These are phyloP conservation scores for Trametes cinnabarina DNA, from an alignment of 768 basidiomycete genomes.

Conservation along the genomic window DNA sequence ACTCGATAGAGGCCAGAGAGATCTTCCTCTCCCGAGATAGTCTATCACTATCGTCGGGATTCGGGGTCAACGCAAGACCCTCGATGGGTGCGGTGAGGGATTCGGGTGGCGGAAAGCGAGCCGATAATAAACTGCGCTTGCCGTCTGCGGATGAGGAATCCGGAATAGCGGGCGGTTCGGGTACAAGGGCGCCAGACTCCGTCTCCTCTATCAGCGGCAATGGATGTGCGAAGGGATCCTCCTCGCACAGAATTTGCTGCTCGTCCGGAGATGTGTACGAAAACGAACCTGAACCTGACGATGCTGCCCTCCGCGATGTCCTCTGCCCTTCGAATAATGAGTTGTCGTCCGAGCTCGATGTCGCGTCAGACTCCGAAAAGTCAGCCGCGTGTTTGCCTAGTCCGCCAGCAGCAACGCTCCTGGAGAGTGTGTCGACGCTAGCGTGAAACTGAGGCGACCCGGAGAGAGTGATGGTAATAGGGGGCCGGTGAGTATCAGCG, in stretches of 20 bases:
- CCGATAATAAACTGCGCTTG: neutral
- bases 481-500: slow-evolving; percentile 3
- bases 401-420: slow-evolving; percentile 5
- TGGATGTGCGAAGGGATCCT: no score
- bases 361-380: slow-evolving; percentile 7
- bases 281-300: neutral
- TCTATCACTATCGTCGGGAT: no score
- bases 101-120: neutral
- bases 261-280: neutral
- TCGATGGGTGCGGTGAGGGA: slow-evolving; percentile 1
- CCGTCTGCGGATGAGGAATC: no score
- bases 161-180: neutral
- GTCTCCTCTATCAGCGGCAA: neutral
- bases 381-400: slow-evolving; percentile 3
- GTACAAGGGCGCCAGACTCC: neutral
- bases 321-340: neutral
- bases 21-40: neutral
- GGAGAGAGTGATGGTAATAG: slow-evolving; percentile 1
- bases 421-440: slow-evolving; percentile 8
- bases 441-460: neutral
- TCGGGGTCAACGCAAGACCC: neutral
- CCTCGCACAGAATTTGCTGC: neutral
- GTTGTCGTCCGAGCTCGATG: neutral
- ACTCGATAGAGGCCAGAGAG: slow-evolving; percentile 1
- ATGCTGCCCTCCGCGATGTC: neutral